These are phyloP conservation scores for Isoetes taiwanensis DNA, from an alignment of 75 land plant species.

Conservation along the genomic window DNA sequence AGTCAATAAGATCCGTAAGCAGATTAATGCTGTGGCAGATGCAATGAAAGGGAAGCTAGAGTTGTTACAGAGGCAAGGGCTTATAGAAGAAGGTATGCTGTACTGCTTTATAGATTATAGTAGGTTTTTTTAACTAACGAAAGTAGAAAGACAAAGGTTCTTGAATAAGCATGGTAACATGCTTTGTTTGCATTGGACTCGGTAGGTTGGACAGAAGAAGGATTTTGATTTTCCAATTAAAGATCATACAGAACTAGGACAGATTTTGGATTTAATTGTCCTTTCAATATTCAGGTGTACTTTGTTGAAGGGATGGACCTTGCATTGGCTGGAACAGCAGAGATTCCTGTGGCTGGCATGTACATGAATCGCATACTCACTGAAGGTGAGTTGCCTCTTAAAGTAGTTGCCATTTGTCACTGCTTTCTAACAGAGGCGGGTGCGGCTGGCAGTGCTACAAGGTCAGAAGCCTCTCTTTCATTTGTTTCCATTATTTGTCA, in stretches of 20 bases:
- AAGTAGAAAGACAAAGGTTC: too few relatives aligned
- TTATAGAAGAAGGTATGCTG: slow-evolving; percentile 67
- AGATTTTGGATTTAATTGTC: slow-evolving; percentile 72
- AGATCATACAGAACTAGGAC: slow-evolving; percentile 74
- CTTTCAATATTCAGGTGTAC: slow-evolving; percentile 97
- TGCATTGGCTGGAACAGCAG: slow-evolving; percentile 93
- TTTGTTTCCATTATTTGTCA: too few relatives aligned
- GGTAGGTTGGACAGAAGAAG: slow-evolving; percentile 63
- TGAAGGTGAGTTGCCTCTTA: slow-evolving; percentile 68
- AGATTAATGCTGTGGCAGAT: slow-evolving; percentile 75
- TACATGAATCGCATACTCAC: slow-evolving; percentile 80
- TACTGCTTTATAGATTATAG: too few relatives aligned
- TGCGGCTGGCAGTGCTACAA: slow-evolving; percentile 90
- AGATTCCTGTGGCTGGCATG: slow-evolving; percentile 93
- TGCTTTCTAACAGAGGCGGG: slow-evolving; percentile 99
- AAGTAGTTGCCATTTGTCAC: slow-evolving; percentile 82
- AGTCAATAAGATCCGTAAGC: slow-evolving; percentile 68
- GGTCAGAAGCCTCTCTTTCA: too few relatives aligned
- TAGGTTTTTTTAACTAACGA: too few relatives aligned
- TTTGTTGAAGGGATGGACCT: slow-evolving; percentile 82
- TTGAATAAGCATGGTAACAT: too few relatives aligned
- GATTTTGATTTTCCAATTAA: slow-evolving; percentile 62
- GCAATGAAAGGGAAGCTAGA: slow-evolving; percentile 95
- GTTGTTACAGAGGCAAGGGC: slow-evolving; percentile 45
- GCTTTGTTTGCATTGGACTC: too few relatives aligned